These are phyloP conservation scores for Tricholoma flavovirens DNA, from an alignment of 768 basidiomycete genomes.

Conservation along the genomic window DNA sequence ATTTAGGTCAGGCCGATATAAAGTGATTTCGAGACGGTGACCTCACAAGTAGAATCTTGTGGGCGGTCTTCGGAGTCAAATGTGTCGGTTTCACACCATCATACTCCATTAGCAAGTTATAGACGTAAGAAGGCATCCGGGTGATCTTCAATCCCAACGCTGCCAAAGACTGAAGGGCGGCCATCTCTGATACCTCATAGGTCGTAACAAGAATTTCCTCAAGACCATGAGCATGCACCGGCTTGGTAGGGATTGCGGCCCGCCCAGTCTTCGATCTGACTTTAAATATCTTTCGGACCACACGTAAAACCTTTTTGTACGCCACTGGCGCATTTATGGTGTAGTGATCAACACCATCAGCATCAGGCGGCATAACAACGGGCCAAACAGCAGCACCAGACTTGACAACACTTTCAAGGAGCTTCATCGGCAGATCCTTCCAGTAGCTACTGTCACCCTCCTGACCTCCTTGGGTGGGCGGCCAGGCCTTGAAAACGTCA, in stretches of 20 bases:
- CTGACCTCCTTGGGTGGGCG: slow-evolving; percentile 26
- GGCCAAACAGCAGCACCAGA: slow-evolving; percentile 32
- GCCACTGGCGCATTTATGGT: too few species aligned
- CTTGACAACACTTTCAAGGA: slow-evolving; percentile 25
- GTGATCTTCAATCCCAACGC: slow-evolving; percentile 29
- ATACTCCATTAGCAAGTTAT: slow-evolving; percentile 18
- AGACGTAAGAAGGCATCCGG: slow-evolving; percentile 29
- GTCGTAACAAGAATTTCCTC: too few species aligned
- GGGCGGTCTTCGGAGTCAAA: slow-evolving; percentile 25
- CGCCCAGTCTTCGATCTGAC: too few species aligned
- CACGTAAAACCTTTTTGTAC: too few species aligned
- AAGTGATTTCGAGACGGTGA: too few species aligned
- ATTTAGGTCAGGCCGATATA: too few species aligned
- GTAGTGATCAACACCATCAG: too few species aligned
- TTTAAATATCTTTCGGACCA: too few species aligned
- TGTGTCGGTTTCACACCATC: neutral
- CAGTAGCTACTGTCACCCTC: slow-evolving; percentile 37
- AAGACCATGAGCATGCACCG: too few species aligned
- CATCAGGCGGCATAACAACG: too few species aligned
- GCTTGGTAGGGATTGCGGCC: too few species aligned
- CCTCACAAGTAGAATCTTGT: slow-evolving; percentile 26
- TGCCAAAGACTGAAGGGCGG: slow-evolving; percentile 24
- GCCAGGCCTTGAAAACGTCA: slow-evolving; percentile 36
- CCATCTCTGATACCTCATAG: too few species aligned
- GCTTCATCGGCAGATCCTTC: slow-evolving; percentile 23